A percentile compares a stretch with the other conserved stretches of the same genome.
Evolutionary conservation across 1,139 yeast genomes (phyloP).

Genomic region (Diutina mesorugosa): DNA sequence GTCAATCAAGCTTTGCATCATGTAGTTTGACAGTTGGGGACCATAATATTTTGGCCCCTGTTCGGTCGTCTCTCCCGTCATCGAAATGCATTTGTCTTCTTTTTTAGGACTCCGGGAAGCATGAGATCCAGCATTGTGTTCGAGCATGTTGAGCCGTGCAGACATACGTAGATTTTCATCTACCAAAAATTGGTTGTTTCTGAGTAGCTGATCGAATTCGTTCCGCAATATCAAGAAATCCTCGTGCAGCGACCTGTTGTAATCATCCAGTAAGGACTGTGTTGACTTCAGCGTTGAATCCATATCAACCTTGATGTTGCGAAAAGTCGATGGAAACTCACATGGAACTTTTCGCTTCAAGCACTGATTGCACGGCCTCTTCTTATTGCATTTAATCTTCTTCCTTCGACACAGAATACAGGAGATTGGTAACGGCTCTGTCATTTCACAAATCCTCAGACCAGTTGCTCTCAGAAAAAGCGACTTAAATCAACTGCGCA

Average conservation of each 20-base stretch:
- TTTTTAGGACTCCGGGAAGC: background rate
- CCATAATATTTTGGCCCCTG: constrained; percentile 33
- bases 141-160: background rate
- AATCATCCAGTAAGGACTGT: background rate
- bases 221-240: background rate
- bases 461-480: background rate
- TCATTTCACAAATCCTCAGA: background rate
- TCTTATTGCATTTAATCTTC: constrained; percentile 28
- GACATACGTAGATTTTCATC: background rate
- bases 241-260: background rate
- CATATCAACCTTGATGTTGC: constrained; percentile 18
- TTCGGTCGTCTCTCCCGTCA: constrained; percentile 9
- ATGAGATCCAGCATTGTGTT: background rate
- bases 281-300: constrained; percentile 6
- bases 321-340: constrained; percentile 25
- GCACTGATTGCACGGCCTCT: constrained; percentile 29
- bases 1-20: constrained; percentile 23
- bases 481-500: background rate
- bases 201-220: background rate
- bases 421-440: constrained; percentile 16
- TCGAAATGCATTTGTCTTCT: background rate
- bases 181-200: background rate
- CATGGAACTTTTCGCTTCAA: constrained; percentile 18
- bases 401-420: constrained; percentile 30
- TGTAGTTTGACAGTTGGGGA: constrained; percentile 33